Conservation (phyloP, 2,329 filamentous ascomycete species). For the Fusarium nodosum region DNA sequence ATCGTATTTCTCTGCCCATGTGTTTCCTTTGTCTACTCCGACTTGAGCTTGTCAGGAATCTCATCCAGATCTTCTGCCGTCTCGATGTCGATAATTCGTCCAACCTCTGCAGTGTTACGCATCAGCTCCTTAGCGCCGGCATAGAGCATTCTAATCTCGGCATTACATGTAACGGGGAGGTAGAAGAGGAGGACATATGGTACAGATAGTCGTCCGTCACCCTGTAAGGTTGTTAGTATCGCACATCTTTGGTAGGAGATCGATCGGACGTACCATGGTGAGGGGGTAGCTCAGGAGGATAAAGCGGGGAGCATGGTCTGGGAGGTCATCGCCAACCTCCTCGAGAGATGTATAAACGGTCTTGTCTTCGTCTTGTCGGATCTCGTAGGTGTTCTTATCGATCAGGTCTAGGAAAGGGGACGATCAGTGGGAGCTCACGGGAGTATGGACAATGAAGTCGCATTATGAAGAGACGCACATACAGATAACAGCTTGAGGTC, state of each 20-base stretch:
- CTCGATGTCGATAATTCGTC: constrained; percentile 86
- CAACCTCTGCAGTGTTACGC: constrained; percentile 92
- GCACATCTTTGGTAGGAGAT: neutral
- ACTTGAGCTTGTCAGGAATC: constrained; percentile 75
- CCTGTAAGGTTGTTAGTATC: constrained; percentile 61
- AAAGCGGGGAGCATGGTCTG: constrained; percentile 91
- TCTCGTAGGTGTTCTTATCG: constrained; percentile 90
- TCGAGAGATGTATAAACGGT: constrained; percentile 83
- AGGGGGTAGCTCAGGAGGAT: constrained; percentile 92
- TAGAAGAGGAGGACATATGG: constrained; percentile 97
- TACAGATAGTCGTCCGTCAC: constrained; percentile 85
- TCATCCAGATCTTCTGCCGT: constrained; percentile 83
- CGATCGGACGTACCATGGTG: constrained; percentile 73
- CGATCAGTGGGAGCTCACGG: constrained; percentile 30
- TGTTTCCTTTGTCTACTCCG: constrained; percentile 21
- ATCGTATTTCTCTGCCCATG: neutral
- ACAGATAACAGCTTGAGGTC: constrained; percentile 95
- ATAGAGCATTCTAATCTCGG: constrained; percentile 90
- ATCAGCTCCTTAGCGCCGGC: constrained; percentile 96
- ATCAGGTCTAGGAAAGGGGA: constrained; percentile 77
- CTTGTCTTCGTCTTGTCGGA: constrained; percentile 83
- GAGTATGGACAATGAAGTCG: neutral
- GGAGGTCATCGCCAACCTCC: constrained; percentile 88
- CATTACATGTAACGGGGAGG: constrained; percentile 91
- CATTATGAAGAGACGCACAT: constrained; percentile 61